Evolutionary conservation across 306 rosid genomes (phyloP), one percentile per base, ranked within the genome.

Genomic region (Prunus armeniaca): DNA sequence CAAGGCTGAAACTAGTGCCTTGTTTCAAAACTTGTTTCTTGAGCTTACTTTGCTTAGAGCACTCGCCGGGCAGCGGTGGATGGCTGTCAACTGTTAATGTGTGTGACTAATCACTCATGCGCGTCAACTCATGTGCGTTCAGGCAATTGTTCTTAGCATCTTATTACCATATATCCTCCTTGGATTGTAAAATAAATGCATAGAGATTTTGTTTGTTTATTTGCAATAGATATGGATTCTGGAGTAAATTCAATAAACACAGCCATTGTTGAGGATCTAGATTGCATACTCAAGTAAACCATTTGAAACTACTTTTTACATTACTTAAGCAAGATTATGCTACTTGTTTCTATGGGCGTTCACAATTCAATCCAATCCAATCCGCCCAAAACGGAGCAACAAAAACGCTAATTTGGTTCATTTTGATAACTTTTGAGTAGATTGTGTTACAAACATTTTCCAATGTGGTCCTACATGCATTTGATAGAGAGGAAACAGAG

Each of bases 181-280:
- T 17, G n/a, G 61, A 75, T 75, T 28, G 12, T 65, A 15, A 64
- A 69, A 61, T 82, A 63, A 78, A 82, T 69, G 18, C 14, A 1
- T 41, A 6, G 9, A 62, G 60, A 73, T 65, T 28, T 20, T 54
- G 25, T 27, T 63, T 51, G 9, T 6, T 47, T 54, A 1, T 63
- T 28, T 41, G 56, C 38, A 25, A 10, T 38, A n/a, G 13, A 55
- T 25, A 13, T 2, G 28, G 58, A 38, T 71, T 38, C 18, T 45
- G 9, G 5, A 47, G 45, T 73, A 45, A 43, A 41, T 60, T 45
- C 18, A 43, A 19, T 73, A 5, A 38, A 5, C 54, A 56, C 20
- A 25, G 3, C 9, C 69, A 58, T 17, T 45, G 19, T 58, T 18
- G 77, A 71, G 60, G 49, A 17, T 58, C 49, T 58, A 18, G 67